Evolutionary conservation across 2,329 filamentous ascomycete genomes (phyloP).

Genomic region (Triangularia setosa): DNA sequence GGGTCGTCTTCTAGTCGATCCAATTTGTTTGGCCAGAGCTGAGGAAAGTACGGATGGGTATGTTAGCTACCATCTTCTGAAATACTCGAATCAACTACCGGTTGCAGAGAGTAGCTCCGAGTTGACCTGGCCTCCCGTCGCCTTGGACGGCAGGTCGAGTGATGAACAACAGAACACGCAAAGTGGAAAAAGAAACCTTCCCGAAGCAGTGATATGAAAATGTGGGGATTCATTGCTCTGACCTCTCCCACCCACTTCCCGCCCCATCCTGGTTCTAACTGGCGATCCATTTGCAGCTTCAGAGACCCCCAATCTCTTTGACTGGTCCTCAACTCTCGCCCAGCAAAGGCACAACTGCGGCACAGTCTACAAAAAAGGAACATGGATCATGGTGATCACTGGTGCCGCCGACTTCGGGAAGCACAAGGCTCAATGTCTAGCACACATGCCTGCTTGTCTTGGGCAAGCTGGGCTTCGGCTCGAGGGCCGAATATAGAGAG

Average conservation of each 20-base stretch:
- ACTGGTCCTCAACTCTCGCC: not conserved
- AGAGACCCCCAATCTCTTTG: slow-evolving; percentile 1
- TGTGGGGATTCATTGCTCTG: slow-evolving; percentile 10
- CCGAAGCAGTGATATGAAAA: slow-evolving; percentile 13
- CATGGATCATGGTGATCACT: not conserved
- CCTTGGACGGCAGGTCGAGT: not conserved
- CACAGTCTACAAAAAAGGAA: not conserved
- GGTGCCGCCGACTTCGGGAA: not conserved
- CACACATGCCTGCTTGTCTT: not conserved
- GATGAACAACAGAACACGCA: not conserved
- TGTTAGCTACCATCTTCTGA: not conserved
- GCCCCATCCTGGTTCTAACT: not conserved
- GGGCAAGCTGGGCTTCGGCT: not conserved
- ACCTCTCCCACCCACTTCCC: slow-evolving; percentile 11
- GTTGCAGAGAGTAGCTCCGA: not conserved
- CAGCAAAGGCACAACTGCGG: not conserved
- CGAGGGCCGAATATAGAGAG: not conserved
- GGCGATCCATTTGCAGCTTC: slow-evolving; percentile 1
- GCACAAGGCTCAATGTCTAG: not conserved
- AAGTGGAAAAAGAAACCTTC: slow-evolving; percentile 8
- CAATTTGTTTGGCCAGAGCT: not conserved
- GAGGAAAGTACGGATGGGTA: not conserved
- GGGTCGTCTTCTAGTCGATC: not conserved
- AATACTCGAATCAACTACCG: not conserved
- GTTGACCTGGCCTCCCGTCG: not conserved